Evolutionary conservation across 2,329 filamentous ascomycete species (phyloP), one percentile per base, ranked within the genome.

Genomic region (Xylaria sp.): DNA sequence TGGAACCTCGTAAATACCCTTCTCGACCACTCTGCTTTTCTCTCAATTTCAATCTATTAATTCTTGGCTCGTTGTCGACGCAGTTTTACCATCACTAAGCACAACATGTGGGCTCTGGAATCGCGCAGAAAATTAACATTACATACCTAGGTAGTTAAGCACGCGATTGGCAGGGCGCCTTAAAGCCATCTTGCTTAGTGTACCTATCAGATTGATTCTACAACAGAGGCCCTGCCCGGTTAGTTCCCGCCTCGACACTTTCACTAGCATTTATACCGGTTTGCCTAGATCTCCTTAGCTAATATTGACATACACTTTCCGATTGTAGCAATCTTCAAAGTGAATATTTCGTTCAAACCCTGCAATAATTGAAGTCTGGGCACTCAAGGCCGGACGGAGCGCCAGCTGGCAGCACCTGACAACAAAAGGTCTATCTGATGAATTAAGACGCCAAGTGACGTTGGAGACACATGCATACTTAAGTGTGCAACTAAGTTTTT

Each of bases 101-200:
- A 39, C 39, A 18, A 7, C 7, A 30, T 52, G 53, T 58, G 53
- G 61, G 48, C 61, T 59, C 12, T 57, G 13, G 61, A 58, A 63
- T 52, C 23, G 39, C 45, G 23, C 23, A 43, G 61, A 64, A 64
- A 59, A 32, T 52, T 20, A 13, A 34, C 34, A 32, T 64, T 58
- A n/a, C n/a, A n/a, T n/a, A n/a, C n/a, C n/a, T n/a, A n/a, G n/a
- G n/a, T n/a, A 64, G 45, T 64, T 30, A 59, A 59, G 61, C 53
- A 64, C 53, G 32, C 53, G 13, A 64, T 64, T 59, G 61, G 43
- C 15, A 60, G 23, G 57, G 32, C 58, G 30, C 55, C 36, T 57
- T 57, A 43, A 8, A 30, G 15, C 13, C 55, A 23, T 32, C 53
- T 25, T 64, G 53, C 61, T 64, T 50, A 63, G 23, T 63, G 39